Percentiles rank a stretch among this genome's conserved stretches.
These are phyloP conservation scores for Nothophoma quercina DNA, from an alignment of 2,329 filamentous ascomycete species.

Conservation along the genomic window DNA sequence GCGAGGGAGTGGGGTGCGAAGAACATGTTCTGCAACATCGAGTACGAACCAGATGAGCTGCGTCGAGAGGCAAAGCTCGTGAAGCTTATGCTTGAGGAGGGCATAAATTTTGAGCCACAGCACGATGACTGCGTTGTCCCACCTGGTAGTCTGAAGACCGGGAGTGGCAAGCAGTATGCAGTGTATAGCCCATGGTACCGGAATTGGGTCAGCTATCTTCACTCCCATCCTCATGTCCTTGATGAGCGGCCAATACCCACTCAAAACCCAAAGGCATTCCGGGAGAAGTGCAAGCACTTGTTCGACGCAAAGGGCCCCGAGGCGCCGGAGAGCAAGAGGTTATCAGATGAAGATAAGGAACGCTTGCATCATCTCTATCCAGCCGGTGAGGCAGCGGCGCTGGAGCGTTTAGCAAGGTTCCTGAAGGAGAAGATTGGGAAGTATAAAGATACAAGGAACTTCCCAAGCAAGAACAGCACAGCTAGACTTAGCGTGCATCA, in stretches of 20 bases:
- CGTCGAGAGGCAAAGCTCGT: conserved; percentile 76
- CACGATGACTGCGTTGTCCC: conserved; percentile 86
- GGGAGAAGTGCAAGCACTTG: conserved; percentile 56
- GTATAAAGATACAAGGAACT: conserved; percentile 53
- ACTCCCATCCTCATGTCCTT: conserved; percentile 72
- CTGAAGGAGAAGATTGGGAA: conserved; percentile 54
- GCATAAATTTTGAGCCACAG: conserved; percentile 72
- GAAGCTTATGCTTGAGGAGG: conserved; percentile 65
- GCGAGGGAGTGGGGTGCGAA: conserved; percentile 75
- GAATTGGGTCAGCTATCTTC: conserved; percentile 76
- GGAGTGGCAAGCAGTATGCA: conserved; percentile 78
- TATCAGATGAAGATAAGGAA: conserved; percentile 54
- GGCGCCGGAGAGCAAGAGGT: conserved; percentile 68
- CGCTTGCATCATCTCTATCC: conserved; percentile 54
- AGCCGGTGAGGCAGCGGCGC: conserved; percentile 54
- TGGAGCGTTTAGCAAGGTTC: conserved; percentile 52
- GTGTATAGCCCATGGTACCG: conserved; percentile 87
- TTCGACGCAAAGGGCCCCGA: conserved; percentile 44
- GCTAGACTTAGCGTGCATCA: conserved; percentile 55
- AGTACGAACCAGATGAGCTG: conserved; percentile 92
- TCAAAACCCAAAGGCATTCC: conserved; percentile 61
- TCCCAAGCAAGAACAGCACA: conserved; percentile 52
- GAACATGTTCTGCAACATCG: conserved; percentile 82
- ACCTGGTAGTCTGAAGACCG: conserved; percentile 72
- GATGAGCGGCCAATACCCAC: conserved; percentile 66